Evolutionary conservation across 23 red algal species (phyloP).

Genomic region (Pyropia haitanensis): DNA sequence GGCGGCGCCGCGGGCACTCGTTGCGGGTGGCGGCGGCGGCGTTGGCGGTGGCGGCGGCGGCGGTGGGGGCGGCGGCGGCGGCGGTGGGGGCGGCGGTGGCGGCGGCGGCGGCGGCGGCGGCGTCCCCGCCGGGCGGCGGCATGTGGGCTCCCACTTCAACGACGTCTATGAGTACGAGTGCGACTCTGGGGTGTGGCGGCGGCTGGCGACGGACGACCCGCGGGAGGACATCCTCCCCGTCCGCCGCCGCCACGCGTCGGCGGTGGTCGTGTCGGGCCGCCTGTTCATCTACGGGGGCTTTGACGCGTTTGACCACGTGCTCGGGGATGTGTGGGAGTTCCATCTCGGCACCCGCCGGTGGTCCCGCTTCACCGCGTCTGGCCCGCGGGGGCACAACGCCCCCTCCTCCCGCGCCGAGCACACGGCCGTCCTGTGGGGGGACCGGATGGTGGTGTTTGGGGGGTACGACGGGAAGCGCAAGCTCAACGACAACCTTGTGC

Average conservation of each 20-base stretch:
- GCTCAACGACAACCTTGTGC: slow-evolving; percentile 65
- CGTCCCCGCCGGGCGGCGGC: not conserved
- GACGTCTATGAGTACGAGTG: slow-evolving; percentile 60
- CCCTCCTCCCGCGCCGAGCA: slow-evolving; percentile 67
- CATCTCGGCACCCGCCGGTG: slow-evolving; percentile 26
- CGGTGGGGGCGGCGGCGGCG: not conserved
- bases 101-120: not conserved
- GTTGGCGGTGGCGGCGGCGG: too few species aligned
- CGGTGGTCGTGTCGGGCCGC: slow-evolving; percentile 38
- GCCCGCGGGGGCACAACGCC: not conserved
- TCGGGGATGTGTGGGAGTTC: slow-evolving; percentile 91
- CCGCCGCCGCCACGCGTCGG: slow-evolving; percentile 65
- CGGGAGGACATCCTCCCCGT: slow-evolving; percentile 2
- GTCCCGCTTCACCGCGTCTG: not conserved
- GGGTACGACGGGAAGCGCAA: slow-evolving; percentile 94
- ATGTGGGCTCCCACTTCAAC: slow-evolving; percentile 41
- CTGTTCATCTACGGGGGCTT: slow-evolving; percentile 92
- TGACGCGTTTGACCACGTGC: slow-evolving; percentile 51
- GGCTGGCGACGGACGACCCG: not conserved
- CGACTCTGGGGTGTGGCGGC: slow-evolving; percentile 37
- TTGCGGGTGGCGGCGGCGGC: too few species aligned
- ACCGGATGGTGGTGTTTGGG: slow-evolving; percentile 94
- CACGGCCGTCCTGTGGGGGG: slow-evolving; percentile 57
- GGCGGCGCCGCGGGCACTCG: too few species aligned
- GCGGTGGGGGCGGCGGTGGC: not conserved